Evolutionary conservation across 208 protist species (phyloP).

Genomic region (Leishmania major): DNA sequence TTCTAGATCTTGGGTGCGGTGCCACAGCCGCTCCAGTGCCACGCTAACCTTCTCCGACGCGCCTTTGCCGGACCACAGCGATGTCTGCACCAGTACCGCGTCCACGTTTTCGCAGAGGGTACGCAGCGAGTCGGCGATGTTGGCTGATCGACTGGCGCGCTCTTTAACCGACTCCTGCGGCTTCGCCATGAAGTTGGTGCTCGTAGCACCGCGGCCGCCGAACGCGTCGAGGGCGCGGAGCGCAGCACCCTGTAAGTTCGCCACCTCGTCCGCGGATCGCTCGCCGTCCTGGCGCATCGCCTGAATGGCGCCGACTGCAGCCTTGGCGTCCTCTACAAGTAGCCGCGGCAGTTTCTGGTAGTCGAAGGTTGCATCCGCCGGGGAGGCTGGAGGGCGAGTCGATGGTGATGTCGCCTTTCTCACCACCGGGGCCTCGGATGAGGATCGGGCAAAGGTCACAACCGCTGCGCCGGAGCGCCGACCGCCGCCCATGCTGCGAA

Average conservation of each 20-base stretch:
- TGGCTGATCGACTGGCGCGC: slow-evolving; percentile 8
- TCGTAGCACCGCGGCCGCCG: slow-evolving; percentile 30
- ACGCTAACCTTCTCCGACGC: slow-evolving; percentile 43
- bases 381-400: not conserved
- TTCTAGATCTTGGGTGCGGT: slow-evolving; percentile 22
- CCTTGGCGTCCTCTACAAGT: slow-evolving; percentile 17
- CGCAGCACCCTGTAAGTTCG: slow-evolving; percentile 42
- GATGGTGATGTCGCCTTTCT: slow-evolving; percentile 5
- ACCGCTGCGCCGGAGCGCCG: not conserved
- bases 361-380: not conserved
- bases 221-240: slow-evolving; percentile 44
- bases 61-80: slow-evolving; percentile 43
- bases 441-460: not conserved
- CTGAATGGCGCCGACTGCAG: slow-evolving; percentile 6
- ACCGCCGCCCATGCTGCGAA: not conserved
- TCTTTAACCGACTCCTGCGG: slow-evolving; percentile 25
- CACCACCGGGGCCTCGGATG: not conserved
- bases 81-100: slow-evolving; percentile 46
- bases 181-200: slow-evolving; percentile 12
- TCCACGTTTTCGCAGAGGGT: slow-evolving; percentile 53
- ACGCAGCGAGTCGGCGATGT: slow-evolving; percentile 25
- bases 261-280: slow-evolving; percentile 26
- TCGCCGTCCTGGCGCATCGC: slow-evolving; percentile 3
- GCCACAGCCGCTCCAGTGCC: slow-evolving; percentile 45
- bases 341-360: slow-evolving; percentile 11